Evolutionary conservation across 768 basidiomycete genomes (phyloP).

Genomic region (Leucogyrophana mollusca): DNA sequence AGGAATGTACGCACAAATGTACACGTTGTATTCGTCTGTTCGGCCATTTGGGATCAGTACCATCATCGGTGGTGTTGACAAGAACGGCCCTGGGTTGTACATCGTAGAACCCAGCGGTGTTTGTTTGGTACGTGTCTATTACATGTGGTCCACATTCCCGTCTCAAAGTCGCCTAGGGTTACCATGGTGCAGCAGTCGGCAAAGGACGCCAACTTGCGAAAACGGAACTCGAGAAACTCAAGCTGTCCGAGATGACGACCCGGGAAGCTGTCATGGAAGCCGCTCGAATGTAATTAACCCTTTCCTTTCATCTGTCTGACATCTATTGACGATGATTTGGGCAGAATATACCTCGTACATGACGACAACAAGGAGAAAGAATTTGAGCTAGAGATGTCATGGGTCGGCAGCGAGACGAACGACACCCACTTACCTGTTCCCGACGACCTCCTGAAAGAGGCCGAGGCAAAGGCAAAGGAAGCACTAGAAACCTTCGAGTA

Average conservation of each 20-base stretch:
- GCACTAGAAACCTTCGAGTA: constrained; percentile 71
- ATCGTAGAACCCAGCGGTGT: constrained; percentile 95
- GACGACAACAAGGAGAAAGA: constrained; percentile 98
- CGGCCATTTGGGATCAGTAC: constrained; percentile 96
- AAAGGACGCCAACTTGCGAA: constrained; percentile 98
- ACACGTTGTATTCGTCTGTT: constrained; percentile 97
- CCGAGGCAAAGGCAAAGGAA: constrained; percentile 84
- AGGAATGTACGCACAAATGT: constrained; percentile 88
- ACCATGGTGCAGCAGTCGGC: constrained; percentile 94
- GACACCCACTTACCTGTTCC: constrained; percentile 83
- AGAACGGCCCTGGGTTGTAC: constrained; percentile 81
- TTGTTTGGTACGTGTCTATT: constrained; percentile 61
- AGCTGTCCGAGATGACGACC: constrained; percentile 74
- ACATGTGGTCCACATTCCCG: background rate
- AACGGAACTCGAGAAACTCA: constrained; percentile 96
- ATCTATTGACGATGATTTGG: constrained; percentile 1
- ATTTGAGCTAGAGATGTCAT: constrained; percentile 97
- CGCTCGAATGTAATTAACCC: constrained; percentile 80
- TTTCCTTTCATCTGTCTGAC: constrained; percentile 7
- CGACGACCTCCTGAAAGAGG: constrained; percentile 78
- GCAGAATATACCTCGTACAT: constrained; percentile 94
- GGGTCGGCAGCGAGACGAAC: constrained; percentile 87
- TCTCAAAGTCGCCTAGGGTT: constrained; percentile 57
- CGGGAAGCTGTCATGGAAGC: constrained; percentile 90
- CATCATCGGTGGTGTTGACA: constrained; percentile 87